phyloP scores from a whole-genome alignment of 257 asterid genomes.

The Nicotiana otophora region DNA sequence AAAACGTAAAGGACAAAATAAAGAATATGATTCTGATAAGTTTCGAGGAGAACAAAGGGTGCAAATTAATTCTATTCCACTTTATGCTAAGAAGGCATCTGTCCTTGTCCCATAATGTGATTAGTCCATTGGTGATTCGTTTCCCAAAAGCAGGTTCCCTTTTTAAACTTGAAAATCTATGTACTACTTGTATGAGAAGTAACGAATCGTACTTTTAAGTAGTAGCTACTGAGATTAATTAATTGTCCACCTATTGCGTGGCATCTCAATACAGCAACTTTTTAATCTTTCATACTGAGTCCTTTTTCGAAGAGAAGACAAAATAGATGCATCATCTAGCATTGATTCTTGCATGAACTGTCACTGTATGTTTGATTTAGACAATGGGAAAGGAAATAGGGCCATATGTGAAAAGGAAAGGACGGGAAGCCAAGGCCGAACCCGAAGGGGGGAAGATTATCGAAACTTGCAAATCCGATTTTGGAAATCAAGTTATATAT shows the following conservation, averaged over 20 bases:
- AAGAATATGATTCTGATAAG: constrained; percentile 20
- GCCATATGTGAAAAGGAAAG: no score
- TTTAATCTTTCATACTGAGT: neutral
- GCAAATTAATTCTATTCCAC: neutral
- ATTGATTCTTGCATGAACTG: neutral
- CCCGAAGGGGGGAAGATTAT: no score
- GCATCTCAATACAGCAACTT: neutral
- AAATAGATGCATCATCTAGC: neutral
- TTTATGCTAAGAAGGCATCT: neutral
- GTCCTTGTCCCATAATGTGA: neutral
- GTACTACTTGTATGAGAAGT: neutral
- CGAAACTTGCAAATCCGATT: no score
- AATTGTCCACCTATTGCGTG: neutral
- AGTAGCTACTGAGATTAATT: no score
- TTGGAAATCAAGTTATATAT: no score
- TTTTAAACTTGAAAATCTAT: neutral
- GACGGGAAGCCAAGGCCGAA: no score
- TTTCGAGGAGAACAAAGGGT: constrained; percentile 12
- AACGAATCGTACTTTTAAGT: neutral
- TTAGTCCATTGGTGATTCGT: neutral
- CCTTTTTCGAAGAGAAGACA: neutral
- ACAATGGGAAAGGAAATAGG: no score
- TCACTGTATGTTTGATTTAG: no score
- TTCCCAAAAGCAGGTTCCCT: neutral
- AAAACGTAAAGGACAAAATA: neutral